Percentiles rank a stretch among this genome's conserved stretches.
phyloP scores from a whole-genome alignment of 2,329 filamentous ascomycete species.

The Colletotrichum siamense region DNA sequence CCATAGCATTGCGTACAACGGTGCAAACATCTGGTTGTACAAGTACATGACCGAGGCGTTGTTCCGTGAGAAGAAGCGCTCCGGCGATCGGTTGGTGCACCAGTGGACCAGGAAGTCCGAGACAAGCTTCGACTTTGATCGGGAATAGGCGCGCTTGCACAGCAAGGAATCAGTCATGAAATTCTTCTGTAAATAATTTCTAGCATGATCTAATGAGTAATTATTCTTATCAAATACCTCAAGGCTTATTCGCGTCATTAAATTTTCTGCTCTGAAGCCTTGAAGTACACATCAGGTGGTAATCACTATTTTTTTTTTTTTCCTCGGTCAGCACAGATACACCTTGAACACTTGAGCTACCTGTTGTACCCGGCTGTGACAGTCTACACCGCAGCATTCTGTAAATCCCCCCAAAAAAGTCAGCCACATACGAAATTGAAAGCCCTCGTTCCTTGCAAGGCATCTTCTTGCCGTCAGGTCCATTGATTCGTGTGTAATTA shows the following conservation, averaged over 20 bases:
- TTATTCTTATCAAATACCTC: too few species aligned
- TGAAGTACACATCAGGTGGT: too few species aligned
- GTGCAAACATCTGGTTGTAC: constrained; percentile 61
- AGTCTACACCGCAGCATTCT: too few species aligned
- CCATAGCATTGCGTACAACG: constrained; percentile 65
- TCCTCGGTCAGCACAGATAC: too few species aligned
- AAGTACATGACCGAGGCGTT: constrained; percentile 66
- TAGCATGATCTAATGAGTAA: neutral
- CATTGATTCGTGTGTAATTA: too few species aligned
- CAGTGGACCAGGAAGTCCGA: constrained; percentile 37
- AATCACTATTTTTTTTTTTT: rapidly evolving
- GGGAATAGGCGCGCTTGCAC: neutral
- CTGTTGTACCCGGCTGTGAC: too few species aligned
- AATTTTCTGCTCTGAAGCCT: rapidly evolving
- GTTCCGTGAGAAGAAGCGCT: constrained; percentile 65
- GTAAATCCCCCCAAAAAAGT: too few species aligned
- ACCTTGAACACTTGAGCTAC: too few species aligned
- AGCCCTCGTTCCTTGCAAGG: too few species aligned
- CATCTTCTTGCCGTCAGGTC: too few species aligned
- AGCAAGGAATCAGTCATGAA: rapidly evolving
- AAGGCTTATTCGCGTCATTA: rapidly evolving
- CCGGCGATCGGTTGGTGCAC: constrained; percentile 31
- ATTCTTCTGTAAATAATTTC: neutral
- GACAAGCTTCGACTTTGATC: constrained; percentile 1
- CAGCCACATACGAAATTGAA: rapidly evolving